phyloP scores from a whole-genome alignment of 306 rosid genomes.

The Dalbergia cochinchinensis region DNA sequence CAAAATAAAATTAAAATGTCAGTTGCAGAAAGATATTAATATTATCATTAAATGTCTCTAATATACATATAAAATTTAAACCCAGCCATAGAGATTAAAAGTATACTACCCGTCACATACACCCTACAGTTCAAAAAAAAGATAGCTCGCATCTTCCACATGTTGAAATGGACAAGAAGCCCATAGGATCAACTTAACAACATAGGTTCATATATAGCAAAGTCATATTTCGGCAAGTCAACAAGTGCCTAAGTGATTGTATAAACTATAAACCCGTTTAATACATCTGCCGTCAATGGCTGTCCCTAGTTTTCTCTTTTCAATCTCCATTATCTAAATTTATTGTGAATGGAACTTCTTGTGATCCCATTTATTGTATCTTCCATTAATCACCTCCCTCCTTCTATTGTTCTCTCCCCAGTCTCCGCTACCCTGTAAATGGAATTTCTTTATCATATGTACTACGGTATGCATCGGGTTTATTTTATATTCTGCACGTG shows the following conservation, averaged over 20 bases:
- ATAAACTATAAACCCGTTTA: not conserved
- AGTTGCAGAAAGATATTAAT: not conserved
- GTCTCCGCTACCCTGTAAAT: not conserved
- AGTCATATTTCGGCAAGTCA: not conserved
- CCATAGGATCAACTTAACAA: not conserved
- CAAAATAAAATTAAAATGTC: slow-evolving; percentile 19
- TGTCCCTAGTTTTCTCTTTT: not conserved
- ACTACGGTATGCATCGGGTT: not conserved
- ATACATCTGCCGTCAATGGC: not conserved
- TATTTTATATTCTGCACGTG: not conserved
- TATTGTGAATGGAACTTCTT: not conserved
- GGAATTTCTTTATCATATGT: not conserved
- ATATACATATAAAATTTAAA: not conserved
- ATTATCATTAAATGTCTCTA: not conserved
- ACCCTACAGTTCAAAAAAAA: not conserved
- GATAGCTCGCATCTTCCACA: not conserved
- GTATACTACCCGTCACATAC: not conserved
- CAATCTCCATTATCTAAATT: not conserved
- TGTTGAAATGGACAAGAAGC: not conserved
- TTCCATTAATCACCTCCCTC: not conserved
- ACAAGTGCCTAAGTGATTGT: not conserved
- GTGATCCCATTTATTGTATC: slow-evolving; percentile 1
- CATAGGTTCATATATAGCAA: not conserved
- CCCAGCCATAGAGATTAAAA: not conserved
- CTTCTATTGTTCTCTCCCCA: not conserved